Evolutionary conservation across 768 basidiomycete species (phyloP).

Genomic region (Lentinula sp.): DNA sequence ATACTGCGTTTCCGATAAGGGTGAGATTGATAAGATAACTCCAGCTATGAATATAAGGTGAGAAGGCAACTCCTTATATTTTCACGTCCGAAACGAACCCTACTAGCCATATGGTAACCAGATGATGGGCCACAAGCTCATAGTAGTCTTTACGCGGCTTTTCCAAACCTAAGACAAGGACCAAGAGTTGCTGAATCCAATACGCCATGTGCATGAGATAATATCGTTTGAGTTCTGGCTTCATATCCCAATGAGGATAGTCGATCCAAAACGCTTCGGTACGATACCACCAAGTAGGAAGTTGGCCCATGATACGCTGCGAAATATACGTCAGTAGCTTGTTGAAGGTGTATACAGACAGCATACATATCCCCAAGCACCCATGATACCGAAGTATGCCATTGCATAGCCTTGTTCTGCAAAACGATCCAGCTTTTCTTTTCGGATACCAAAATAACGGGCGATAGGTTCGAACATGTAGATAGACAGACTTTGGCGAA

Average conservation of each 20-base stretch:
- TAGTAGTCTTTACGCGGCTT: conserved; percentile 90
- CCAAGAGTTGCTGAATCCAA: conserved; percentile 93
- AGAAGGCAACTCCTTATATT: neutral
- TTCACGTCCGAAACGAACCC: conserved; percentile 24
- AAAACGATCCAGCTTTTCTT: conserved; percentile 54
- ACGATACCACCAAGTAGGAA: conserved; percentile 83
- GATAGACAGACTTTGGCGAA: conserved; percentile 49
- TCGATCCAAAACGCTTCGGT: conserved; percentile 85
- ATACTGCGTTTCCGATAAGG: conserved; percentile 85
- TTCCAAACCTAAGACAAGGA: conserved; percentile 80
- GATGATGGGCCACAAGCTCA: conserved; percentile 86
- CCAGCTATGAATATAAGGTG: conserved; percentile 33
- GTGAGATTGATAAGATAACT: conserved; percentile 80
- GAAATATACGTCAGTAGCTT: neutral
- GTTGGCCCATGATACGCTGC: conserved; percentile 75
- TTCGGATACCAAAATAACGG: conserved; percentile 41
- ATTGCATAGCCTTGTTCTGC: conserved; percentile 70
- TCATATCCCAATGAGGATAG: conserved; percentile 90
- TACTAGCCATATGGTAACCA: conserved; percentile 92
- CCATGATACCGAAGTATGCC: conserved; percentile 50
- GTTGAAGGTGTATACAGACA: neutral
- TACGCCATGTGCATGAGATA: conserved; percentile 92
- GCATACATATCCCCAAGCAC: conserved; percentile 52
- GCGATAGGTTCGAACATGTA: conserved; percentile 5
- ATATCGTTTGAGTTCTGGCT: conserved; percentile 78